phyloP scores from a whole-genome alignment of 1,284 basidiomycete genomes.

The Rhodotorula mucilaginosa region DNA sequence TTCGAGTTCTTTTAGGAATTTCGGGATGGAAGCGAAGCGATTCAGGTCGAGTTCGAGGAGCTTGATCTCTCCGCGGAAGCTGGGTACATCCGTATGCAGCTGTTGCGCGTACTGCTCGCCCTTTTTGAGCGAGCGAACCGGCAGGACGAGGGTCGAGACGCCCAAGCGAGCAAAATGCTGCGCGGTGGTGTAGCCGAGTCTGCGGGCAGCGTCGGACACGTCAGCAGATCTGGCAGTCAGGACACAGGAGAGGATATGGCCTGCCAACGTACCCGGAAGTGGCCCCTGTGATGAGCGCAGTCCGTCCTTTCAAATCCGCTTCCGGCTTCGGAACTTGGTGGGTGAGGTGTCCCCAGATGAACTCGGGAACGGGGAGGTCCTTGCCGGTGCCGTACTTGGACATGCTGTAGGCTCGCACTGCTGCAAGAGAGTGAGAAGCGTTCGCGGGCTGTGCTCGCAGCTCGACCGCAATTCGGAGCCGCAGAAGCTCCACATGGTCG shows the following conservation, averaged over 20 bases:
- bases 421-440: neutral
- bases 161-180: conserved; percentile 29
- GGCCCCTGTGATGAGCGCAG: neutral
- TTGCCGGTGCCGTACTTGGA: neutral
- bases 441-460: neutral
- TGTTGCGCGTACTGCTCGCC: conserved; percentile 17
- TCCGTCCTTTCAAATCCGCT: neutral
- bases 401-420: neutral
- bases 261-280: neutral
- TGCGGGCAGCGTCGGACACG: neutral
- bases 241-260: no score
- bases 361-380: neutral
- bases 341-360: conserved; percentile 4
- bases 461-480: neutral
- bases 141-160: conserved; percentile 31
- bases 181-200: conserved; percentile 7
- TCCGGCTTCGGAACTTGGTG: neutral
- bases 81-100: conserved; percentile 2
- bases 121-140: conserved; percentile 18
- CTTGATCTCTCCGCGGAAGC: conserved; percentile 13
- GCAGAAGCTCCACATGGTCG: no score
- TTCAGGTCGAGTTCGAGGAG: conserved; percentile 41
- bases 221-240: neutral
- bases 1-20: conserved; percentile 25
- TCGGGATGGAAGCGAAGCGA: conserved; percentile 34